Evolutionary conservation across 768 basidiomycete species (phyloP), one percentile per base, ranked within the genome.

Genomic region (Kondoa malvinella): DNA sequence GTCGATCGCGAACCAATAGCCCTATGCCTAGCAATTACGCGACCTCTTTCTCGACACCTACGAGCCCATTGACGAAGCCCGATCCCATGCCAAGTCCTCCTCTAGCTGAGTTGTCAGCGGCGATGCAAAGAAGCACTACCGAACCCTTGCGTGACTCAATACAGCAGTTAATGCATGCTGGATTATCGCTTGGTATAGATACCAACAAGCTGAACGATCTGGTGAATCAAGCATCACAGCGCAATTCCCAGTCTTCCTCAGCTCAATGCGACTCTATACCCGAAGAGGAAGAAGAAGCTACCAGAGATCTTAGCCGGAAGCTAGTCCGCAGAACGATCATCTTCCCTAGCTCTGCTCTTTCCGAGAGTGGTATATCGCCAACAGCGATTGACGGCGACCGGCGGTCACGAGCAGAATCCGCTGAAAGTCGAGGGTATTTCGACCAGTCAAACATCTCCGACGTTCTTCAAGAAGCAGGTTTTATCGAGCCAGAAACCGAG

Each of bases 191-290:
- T 1, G 73, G 73, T 1, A 62, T 74, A 1, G 68, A 71, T 17
- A 64, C 69, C 0, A 70, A 72, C 34, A 68, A 71, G 68, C 71
- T 72, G 3, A 68, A 71, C 26, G 70, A 72, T 57, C 70, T 74
- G 21, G 71, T 74, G 40, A 68, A 68, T 61, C 67, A 68, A 14
- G 72, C 73, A 1, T 33, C 40, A 50, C 40, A 50, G 12, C 8
- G 40, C 12, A 70, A 72, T 64, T 62, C 65, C 0, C 64, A 65
- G 2, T 70, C 70, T 32, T 60, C 58, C 27, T 15, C 61, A 2
- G 27, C 26, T 34, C 64, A 1, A 67, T 65, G 25, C 57, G 34
- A 3, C 68, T 69, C 8, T 61, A 65, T 29, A 56, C 56, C 25
- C 63, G 33, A n/a, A 27, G 26, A 2, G 57, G 60, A 32, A 69